Evolutionary conservation across 2,329 filamentous ascomycete species (phyloP).

Genomic region (Phialocephala sp.): DNA sequence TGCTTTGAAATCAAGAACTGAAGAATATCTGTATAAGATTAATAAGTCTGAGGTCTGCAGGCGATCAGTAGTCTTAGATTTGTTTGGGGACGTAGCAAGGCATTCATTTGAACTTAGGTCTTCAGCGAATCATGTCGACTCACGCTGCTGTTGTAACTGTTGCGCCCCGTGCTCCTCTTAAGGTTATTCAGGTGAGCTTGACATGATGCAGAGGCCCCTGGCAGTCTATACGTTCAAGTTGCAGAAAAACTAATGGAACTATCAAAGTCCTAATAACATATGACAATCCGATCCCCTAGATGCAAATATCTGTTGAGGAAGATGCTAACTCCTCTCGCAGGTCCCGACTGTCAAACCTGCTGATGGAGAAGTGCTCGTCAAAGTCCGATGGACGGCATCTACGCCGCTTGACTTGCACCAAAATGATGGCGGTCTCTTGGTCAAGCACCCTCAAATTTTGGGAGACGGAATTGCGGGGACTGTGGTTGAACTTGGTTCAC

Average conservation of each 20-base stretch:
- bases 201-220: background rate
- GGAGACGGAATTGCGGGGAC: conserved; percentile 59
- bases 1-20: conserved; percentile 1
- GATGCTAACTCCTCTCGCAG: background rate
- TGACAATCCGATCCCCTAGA: background rate
- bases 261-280: too few species aligned
- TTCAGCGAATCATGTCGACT: conserved; percentile 39
- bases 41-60: background rate
- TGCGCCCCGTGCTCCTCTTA: conserved; percentile 45
- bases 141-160: conserved; percentile 50
- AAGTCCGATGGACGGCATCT: conserved; percentile 63
- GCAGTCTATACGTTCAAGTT: background rate
- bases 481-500: conserved; percentile 56
- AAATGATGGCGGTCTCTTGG: conserved; percentile 62
- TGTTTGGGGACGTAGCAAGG: background rate
- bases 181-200: conserved; percentile 35
- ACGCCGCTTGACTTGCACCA: conserved; percentile 67
- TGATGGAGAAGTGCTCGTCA: conserved; percentile 56
- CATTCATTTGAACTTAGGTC: background rate
- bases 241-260: background rate
- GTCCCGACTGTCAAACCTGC: conserved; percentile 40
- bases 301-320: background rate
- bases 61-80: background rate
- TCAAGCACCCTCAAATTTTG: conserved; percentile 55
- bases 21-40: background rate